Base-by-base conservation (phyloP, 108 stramenopile genomes). In the Epipyxis sp. region DNA sequence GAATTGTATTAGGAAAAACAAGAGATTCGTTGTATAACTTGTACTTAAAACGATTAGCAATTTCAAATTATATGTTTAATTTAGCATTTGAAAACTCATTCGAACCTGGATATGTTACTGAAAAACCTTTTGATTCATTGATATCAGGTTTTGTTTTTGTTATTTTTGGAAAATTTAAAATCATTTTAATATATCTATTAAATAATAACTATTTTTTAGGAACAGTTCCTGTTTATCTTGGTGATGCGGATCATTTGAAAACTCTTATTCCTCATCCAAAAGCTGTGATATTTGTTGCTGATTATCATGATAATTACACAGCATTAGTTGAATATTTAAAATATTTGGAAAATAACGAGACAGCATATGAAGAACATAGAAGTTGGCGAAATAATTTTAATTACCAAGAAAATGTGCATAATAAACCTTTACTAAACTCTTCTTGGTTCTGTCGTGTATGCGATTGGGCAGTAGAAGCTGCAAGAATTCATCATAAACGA, bases 51-150 rank as follows among this genome's bases (percentile, higher is more conserved):
- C 3, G 61, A 35, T 25, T 6, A 37, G 61, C 34, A 6, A 37
- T 65, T 29, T 16, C 30, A 3, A 3, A 25, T 10, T 65, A 35
- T 37, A 65, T 65, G 61, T 65, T 65, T 32, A 35, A 65, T 37
- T 6, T 65, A 37, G 61, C 61, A 6, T 65, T 65, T 65, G 61
- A 65, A 65, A 65, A 65, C 61, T 65, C 61, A 32, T 13, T 65
- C 34, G 61, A 65, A 37, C 13, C 3, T 65, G 61, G 61, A 65
- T 65, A 65, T 65, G 61, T 65, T 32, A 65, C 61, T 3, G 61
- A 65, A 32, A 65, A 65, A 25, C 61, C 61, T 32, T 65, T 65
- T 65, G 61, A 65, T 65, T 16, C 34, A 3, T 65, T 65, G 61
- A 3, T 13, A 35, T 29, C 34, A 65, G 54, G 54, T 57, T 20